These are phyloP conservation scores for Fusarium subglutinans DNA, from an alignment of 2,329 filamentous ascomycete genomes.

Conservation along the genomic window DNA sequence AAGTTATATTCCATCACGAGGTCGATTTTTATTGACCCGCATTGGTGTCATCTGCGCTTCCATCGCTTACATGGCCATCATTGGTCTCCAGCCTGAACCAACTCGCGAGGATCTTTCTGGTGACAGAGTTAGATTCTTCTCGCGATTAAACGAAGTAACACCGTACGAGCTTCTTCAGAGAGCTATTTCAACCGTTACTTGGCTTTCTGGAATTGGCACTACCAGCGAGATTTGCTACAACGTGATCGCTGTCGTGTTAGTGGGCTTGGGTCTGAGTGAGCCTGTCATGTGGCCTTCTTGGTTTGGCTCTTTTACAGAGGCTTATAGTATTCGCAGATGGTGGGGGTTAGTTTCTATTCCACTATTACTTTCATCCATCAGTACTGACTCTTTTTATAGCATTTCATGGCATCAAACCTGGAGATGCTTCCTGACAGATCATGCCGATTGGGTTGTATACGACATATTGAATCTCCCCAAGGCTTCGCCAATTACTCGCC, in stretches of 20 bases:
- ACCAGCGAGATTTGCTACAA: not conserved
- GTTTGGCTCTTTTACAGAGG: not conserved
- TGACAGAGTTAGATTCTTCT: not conserved
- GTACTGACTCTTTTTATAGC: not conserved
- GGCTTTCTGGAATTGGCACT: not conserved
- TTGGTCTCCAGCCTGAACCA: not conserved
- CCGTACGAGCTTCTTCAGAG: not conserved
- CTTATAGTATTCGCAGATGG: not conserved
- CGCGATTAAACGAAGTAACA: not conserved
- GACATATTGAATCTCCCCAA: not conserved
- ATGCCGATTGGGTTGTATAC: not conserved
- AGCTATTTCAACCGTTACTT: not conserved
- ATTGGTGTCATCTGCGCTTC: not conserved
- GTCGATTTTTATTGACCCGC: not conserved
- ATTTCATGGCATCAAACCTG: not conserved
- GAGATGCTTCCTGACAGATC: not conserved
- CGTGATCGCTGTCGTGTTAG: not conserved
- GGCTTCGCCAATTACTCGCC: not conserved
- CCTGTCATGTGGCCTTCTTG: not conserved
- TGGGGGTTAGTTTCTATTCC: not conserved
- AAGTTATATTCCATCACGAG: not conserved
- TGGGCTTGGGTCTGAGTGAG: not conserved
- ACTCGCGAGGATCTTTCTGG: not conserved
- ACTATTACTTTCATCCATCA: accelerated
- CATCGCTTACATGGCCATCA: not conserved